Conservation (phyloP, 352 stramenopile genomes). For the Chrysophaeum taylorii region DNA sequence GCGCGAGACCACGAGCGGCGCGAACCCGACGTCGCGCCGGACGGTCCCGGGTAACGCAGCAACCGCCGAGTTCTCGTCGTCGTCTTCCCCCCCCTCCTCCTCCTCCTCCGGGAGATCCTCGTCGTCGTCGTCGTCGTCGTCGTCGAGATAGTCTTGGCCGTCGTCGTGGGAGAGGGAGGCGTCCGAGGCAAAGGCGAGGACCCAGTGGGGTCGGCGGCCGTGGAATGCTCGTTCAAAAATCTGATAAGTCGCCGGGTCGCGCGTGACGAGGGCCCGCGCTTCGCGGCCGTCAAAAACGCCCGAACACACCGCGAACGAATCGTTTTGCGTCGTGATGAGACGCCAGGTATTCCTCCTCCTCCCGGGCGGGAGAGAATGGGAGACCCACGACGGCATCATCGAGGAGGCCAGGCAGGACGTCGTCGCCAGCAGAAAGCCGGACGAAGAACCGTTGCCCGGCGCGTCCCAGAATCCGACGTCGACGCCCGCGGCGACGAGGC, state of each 20-base stretch:
- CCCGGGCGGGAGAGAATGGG: no score
- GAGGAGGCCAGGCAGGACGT: no score
- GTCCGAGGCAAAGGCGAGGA: conserved; percentile 77
- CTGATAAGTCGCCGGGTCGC: conserved; percentile 58
- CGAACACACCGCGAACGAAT: no score
- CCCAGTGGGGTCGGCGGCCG: conserved; percentile 70
- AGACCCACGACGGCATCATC: no score
- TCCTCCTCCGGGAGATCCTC: neutral
- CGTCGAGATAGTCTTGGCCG: neutral
- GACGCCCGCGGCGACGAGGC: conserved; percentile 65
- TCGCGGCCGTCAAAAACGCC: no score
- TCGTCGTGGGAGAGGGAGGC: conserved; percentile 56
- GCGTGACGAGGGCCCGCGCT: conserved; percentile 56
- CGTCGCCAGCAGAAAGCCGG: no score
- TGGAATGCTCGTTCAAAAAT: conserved; percentile 76
- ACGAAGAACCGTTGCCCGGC: no score
- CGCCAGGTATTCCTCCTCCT: no score
- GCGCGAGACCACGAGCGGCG: conserved; percentile 75
- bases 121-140: conserved; percentile 5
- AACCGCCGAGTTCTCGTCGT: neutral
- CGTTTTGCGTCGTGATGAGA: no score
- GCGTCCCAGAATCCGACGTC: conserved; percentile 68
- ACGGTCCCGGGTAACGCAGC: neutral
- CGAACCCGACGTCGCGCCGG: neutral
- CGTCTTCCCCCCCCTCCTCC: neutral